phyloP scores from a whole-genome alignment of 2,329 filamentous ascomycete genomes.

The Escovopsis sp. region DNA sequence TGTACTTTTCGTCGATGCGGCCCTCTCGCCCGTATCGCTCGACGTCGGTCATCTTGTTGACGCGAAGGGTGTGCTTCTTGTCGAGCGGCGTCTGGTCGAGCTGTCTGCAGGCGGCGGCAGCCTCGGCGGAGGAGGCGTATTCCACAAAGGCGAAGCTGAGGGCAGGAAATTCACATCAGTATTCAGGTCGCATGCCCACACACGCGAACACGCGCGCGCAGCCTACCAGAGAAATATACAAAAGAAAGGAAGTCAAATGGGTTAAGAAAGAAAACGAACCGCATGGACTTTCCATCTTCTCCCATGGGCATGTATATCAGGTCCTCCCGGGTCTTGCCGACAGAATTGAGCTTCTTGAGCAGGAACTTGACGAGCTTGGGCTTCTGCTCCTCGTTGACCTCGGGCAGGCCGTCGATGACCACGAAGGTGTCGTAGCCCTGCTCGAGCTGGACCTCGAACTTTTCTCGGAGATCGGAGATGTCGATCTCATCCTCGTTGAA shows the following conservation, averaged over 20 bases:
- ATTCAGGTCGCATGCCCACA: conserved; percentile 5
- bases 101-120: conserved; percentile 73
- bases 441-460: conserved; percentile 91
- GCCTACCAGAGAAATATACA: too few species aligned
- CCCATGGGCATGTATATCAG: conserved; percentile 87
- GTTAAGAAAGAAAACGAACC: too few species aligned
- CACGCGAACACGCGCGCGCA: too few species aligned
- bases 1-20: conserved; percentile 81
- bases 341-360: conserved; percentile 77
- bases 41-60: conserved; percentile 98
- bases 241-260: too few species aligned
- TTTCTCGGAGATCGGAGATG: conserved; percentile 82
- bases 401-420: conserved; percentile 83
- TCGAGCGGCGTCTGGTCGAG: conserved; percentile 80
- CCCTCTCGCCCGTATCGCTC: conserved; percentile 93
- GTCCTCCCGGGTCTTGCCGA: conserved; percentile 75
- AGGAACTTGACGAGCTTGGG: conserved; percentile 93
- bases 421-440: conserved; percentile 94
- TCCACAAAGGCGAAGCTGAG: conserved; percentile 89
- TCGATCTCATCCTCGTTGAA: conserved; percentile 90
- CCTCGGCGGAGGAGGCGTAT: conserved; percentile 81
- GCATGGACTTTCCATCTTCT: conserved; percentile 71
- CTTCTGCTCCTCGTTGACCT: conserved; percentile 80
- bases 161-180: conserved; percentile 1
- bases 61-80: conserved; percentile 87